Evolutionary conservation across 164 flowering plant species (phyloP).

Genomic region (Kalanchoe fedtschenkoi): DNA sequence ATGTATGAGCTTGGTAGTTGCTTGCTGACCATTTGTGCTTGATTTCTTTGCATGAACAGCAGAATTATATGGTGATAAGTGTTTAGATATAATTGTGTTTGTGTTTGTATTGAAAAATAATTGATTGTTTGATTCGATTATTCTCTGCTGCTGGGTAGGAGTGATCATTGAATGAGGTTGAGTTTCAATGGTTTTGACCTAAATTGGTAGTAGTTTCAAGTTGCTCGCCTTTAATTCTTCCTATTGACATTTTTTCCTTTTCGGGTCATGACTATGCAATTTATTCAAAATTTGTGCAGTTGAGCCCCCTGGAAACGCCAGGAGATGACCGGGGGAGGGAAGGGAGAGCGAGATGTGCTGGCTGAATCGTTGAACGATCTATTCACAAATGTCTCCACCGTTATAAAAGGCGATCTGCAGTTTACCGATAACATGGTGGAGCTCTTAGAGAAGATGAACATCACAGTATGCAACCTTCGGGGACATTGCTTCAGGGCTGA

Average conservation of each 20-base stretch:
- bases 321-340: background rate
- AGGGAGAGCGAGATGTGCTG: constrained; percentile 34
- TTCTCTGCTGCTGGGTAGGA: too few relatives aligned
- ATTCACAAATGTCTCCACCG: constrained; percentile 48
- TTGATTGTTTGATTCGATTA: too few relatives aligned
- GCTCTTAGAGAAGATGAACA: constrained; percentile 81
- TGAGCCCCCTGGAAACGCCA: background rate
- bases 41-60: background rate
- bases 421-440: constrained; percentile 67
- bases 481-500: constrained; percentile 77
- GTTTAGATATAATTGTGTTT: too few relatives aligned
- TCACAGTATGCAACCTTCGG: constrained; percentile 44
- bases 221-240: too few relatives aligned
- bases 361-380: constrained; percentile 55
- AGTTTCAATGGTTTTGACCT: too few relatives aligned
- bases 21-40: background rate
- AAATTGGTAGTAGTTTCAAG: too few relatives aligned
- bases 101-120: too few relatives aligned
- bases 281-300: background rate
- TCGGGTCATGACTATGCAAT: too few relatives aligned
- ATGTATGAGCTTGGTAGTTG: background rate
- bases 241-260: too few relatives aligned
- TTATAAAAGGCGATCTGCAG: constrained; percentile 63
- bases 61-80: too few relatives aligned
- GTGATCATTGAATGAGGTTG: too few relatives aligned